Evolutionary conservation across 208 protist species (phyloP).

Genomic region (Leishmania gerbilli): DNA sequence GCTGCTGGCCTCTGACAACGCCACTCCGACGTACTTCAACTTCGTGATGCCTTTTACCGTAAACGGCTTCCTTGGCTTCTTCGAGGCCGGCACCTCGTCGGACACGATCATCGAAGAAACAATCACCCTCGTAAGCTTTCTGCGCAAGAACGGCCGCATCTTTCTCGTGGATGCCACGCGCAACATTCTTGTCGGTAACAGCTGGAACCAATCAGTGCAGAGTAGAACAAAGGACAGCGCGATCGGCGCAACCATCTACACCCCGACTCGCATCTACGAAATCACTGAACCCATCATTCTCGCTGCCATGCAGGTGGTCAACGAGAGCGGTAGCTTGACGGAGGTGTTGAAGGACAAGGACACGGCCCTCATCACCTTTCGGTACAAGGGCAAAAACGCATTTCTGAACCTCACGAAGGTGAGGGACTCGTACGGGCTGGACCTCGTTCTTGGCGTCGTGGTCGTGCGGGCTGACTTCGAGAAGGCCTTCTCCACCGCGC

Average conservation of each 20-base stretch:
- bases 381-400: slow-evolving; percentile 37
- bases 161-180: slow-evolving; percentile 50
- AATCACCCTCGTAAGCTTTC: slow-evolving; percentile 39
- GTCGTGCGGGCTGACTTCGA: slow-evolving; percentile 61
- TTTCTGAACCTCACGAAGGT: slow-evolving; percentile 53
- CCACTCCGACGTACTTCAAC: slow-evolving; percentile 64
- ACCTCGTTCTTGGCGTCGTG: slow-evolving; percentile 56
- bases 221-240: slow-evolving; percentile 14
- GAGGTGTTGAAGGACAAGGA: slow-evolving; percentile 20
- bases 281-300: slow-evolving; percentile 48
- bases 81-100: slow-evolving; percentile 47
- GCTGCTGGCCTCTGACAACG: slow-evolving; percentile 35
- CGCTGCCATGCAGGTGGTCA: slow-evolving; percentile 33
- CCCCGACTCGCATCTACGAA: slow-evolving; percentile 35
- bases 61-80: slow-evolving; percentile 43
- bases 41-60: slow-evolving; percentile 72
- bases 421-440: slow-evolving; percentile 56
- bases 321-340: slow-evolving; percentile 23
- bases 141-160: slow-evolving; percentile 59
- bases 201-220: slow-evolving; percentile 45
- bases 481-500: slow-evolving; percentile 44
- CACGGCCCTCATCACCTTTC: slow-evolving; percentile 41
- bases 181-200: slow-evolving; percentile 60
- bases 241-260: slow-evolving; percentile 11
- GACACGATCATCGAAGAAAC: slow-evolving; percentile 45